Conservation (phyloP, 176 grass and related monocot species). For the Zoysia pacifica region DNA sequence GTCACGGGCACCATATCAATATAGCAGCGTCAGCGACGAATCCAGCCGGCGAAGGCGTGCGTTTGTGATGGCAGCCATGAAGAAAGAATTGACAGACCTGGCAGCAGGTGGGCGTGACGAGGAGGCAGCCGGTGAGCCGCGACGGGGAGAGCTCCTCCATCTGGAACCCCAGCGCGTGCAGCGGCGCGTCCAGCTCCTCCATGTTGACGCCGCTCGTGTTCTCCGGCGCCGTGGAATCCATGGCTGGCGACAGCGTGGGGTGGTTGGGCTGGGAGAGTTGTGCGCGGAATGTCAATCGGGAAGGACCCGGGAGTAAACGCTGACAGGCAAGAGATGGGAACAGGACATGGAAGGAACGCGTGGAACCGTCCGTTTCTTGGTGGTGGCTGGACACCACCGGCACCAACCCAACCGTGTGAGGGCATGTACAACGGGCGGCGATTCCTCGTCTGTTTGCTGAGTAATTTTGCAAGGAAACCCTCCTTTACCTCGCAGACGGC, state of each 20-base stretch:
- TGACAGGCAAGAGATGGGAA: too few species aligned
- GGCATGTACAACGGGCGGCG: too few species aligned
- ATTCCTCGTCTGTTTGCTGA: too few species aligned
- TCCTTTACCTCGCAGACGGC: too few species aligned
- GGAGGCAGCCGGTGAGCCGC: conserved; percentile 57
- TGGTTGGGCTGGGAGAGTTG: neutral
- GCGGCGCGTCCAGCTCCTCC: conserved; percentile 53
- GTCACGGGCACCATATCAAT: too few species aligned
- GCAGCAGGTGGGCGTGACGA: conserved; percentile 65
- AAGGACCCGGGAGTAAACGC: neutral
- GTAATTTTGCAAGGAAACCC: too few species aligned
- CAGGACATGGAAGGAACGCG: too few species aligned
- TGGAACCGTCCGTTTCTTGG: too few species aligned
- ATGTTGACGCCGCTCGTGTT: conserved; percentile 3
- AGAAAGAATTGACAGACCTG: conserved; percentile 47
- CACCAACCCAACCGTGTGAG: too few species aligned
- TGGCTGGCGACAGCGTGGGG: neutral
- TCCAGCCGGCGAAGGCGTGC: neutral
- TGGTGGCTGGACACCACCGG: too few species aligned
- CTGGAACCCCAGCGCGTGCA: conserved; percentile 71
- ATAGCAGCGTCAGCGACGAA: neutral
- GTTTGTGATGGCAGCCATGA: too few species aligned
- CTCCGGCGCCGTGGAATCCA: neutral
- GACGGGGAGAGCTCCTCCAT: conserved; percentile 61
- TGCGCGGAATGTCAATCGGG: neutral